Evolutionary conservation across 2,329 filamentous ascomycete genomes (phyloP), one percentile per base, ranked within the genome.

Genomic region (Fusarium nisikadoi): DNA sequence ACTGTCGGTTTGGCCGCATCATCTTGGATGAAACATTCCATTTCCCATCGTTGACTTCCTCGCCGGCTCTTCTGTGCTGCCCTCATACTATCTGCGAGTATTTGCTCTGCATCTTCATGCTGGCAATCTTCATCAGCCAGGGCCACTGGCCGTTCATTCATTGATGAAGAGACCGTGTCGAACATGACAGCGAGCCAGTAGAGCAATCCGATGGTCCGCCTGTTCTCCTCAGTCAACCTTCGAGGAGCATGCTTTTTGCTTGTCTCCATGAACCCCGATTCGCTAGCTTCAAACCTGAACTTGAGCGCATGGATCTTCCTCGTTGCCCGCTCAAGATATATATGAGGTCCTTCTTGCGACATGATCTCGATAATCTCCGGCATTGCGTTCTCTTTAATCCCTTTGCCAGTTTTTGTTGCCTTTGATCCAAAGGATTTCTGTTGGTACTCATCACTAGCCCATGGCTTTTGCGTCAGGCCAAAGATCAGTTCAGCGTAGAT

Each of bases 121-220:
- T 56, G 53, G 4, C 53, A 56, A 1, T 56, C 53, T 5, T 56
- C 53, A 19, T 56, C 53, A 1, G 53, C 53, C 1, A 56, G 1
- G 0, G 53, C 53, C 0, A 56, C 53, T 0, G 53, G 53, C 1
- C 53, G 2, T 13, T 56, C 53, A 2, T 56, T 56, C 53, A 56
- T 56, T 0, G 53, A 56, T n/a, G 53, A 56, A 29, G 53, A 56
- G 1, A 56, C 39, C 14, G 53, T 56, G 4, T 56, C 53, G 0
- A 56, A 56, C 53, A 56, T 56, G 2, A 56, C 53, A 1, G 53
- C 53, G 0, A 56, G 29, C 53, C 53, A 56, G 19, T 56, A 56
- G 0, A 56, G 29, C 0, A 56, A 0, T 0, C 53, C 53, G 0
- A 56, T 56, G 0, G 53, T 56, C 0, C 53, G 53, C 3, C 53